Percentiles rank a stretch among this genome's conserved stretches.
Conservation (phyloP, 2,329 filamentous ascomycete species). For the Hymenoscyphus albidus region DNA sequence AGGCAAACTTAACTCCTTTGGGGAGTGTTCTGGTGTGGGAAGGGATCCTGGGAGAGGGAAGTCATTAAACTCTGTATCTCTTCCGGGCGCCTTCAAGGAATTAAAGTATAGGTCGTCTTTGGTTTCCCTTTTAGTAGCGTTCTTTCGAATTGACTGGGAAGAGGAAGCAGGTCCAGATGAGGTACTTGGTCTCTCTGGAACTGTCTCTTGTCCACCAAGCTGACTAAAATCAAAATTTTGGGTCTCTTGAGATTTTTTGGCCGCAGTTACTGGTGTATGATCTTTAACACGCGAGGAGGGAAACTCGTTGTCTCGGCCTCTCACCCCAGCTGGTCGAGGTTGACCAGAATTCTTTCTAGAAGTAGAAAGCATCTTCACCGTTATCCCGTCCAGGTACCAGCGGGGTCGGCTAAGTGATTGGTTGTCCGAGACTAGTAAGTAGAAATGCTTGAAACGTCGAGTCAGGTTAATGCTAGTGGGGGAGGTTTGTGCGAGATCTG, state of each 20-base stretch:
- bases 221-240: constrained; percentile 23
- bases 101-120: constrained; percentile 31
- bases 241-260: constrained; percentile 18
- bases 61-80: constrained; percentile 29
- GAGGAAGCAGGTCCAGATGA: constrained; percentile 28
- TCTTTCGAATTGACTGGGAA: constrained; percentile 18
- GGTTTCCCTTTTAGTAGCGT: constrained; percentile 29
- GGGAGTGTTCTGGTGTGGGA: constrained; percentile 23
- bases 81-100: constrained; percentile 28
- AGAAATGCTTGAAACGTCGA: constrained; percentile 22
- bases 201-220: constrained; percentile 19
- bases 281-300: constrained; percentile 31
- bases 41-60: constrained; percentile 29
- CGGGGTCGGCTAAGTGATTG: constrained; percentile 19
- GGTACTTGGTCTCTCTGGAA: constrained; percentile 32
- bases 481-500: not conserved
- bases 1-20: constrained; percentile 19
- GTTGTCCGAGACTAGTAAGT: constrained; percentile 10
- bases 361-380: constrained; percentile 23
- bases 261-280: constrained; percentile 25
- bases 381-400: constrained; percentile 11
- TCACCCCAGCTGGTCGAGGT: constrained; percentile 20
- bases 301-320: constrained; percentile 29
- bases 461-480: constrained; percentile 22
- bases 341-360: constrained; percentile 23